Evolutionary conservation across 441 rosid species (phyloP), one percentile per base, ranked within the genome.

Genomic region (Arabidopsis hybrid): DNA sequence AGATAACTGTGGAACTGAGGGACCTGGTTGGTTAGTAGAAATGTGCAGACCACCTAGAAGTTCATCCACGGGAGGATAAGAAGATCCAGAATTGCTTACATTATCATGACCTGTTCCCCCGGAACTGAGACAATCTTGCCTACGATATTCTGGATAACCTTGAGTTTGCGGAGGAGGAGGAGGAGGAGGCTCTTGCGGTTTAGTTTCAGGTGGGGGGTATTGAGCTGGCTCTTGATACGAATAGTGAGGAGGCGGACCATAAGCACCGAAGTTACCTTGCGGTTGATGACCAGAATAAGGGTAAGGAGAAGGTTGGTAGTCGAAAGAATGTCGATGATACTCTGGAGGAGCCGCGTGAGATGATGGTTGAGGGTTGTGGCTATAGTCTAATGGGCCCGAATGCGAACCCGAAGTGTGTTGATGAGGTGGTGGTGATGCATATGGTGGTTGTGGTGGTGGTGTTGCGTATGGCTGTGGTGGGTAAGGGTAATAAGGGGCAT

Each of bases 111-210:
- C 46, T 14, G 63, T 42, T 43, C 76, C 76, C 34, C 38, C 53
- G 39, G 79, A 63, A 69, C 78, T 39, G 12, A 65, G 50, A 70
- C 80, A 82, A 26, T 89, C 97, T 61, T 83, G 94, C 66, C 90
- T 78, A 34, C 70, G 83, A 65, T 78, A 75, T 70, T 71, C 59
- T 14, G 84, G 58, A 47, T 78, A 80, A 47, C 84, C 79, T 79
- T 73, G 63, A 72, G 80, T 65, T 56, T 77, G 46, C 1, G 57
- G 69, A 0, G 78, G 65, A 46, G 79, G 74, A 52, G 84, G 71
- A 64, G 78, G 75, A 47, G 84, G 72, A 65, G 81, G 79, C 34
- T 51, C 70, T 52, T 79, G 85, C 16, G 81, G 67, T 60, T 73
- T 50, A 76, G 78, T 65, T 45, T 87, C 89, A 50, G 72, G 78